Evolutionary conservation across 371 early-diverging fungal species (phyloP), one percentile per base, ranked within the genome.

Genomic region (Paramicrosporidium saccamoebae): DNA sequence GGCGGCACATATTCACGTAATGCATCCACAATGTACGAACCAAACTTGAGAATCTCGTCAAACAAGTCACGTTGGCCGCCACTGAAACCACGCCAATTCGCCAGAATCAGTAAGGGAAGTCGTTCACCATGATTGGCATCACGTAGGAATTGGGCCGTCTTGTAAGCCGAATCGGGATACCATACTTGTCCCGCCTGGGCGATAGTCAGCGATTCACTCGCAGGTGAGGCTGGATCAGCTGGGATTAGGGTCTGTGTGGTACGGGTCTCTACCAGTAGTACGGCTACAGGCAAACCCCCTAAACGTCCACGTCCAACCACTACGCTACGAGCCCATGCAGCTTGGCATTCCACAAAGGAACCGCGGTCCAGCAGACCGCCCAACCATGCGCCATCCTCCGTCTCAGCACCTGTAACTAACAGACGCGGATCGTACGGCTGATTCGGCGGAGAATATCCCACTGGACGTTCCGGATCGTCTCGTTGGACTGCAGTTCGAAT

Each of bases 11-110:
- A 88, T 33, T 58, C 57, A 19, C 59, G 43, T 20, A 96, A 58
- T 11, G 84, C 86, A 50, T 86, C 84, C 25, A 96, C 90, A 33
- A 96, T 96, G 42, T 71, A 64, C 3, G 90, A 60, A 27, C 97
- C 97, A 37, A 68, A 86, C 47, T 95, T 88, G 27, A 96, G 55
- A 2, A 94, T 59, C 44, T 82, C 86, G 37, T 84, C 65, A 57
- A 63, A 84, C 90, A 96, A 90, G 46, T 95, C 94, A 35, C 68
- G 73, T 45, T 88, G 84, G 26, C 94, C 92, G 30, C 95, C 95
- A 19, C 72, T 72, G 64, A 96, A 96, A 26, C 97, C 97, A 53
- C 92, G 79, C 92, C 92, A 96, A 71, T 96, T 92, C 47, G 92
- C 94, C 56, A 96, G 78, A 46, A 96, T 71, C 41, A 96, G 69